Percentiles rank a stretch among this genome's conserved stretches.
phyloP scores from a whole-genome alignment of 306 rosid species.

The Prunus mira region DNA sequence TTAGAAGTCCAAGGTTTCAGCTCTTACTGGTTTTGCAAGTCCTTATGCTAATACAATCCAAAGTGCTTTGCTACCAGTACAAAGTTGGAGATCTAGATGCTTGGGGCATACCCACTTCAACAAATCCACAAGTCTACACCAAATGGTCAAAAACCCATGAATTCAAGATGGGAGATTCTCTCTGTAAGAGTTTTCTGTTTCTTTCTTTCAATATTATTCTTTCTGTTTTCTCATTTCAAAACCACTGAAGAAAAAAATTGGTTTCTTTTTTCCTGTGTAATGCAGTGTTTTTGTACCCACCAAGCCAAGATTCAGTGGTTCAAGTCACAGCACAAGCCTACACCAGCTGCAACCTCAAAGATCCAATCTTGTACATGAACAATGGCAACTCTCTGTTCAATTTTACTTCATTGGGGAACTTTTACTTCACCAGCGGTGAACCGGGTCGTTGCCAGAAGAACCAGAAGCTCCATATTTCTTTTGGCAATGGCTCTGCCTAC shows the following conservation, averaged over 20 bases:
- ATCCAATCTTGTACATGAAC: conserved; percentile 73
- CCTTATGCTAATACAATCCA: conserved; percentile 38
- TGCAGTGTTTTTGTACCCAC: conserved; percentile 89
- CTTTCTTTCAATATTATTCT: background rate
- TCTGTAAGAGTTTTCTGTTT: conserved; percentile 60
- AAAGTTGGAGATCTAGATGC: conserved; percentile 91
- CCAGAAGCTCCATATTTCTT: conserved; percentile 67
- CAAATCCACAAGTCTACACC: conserved; percentile 61
- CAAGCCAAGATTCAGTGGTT: conserved; percentile 90
- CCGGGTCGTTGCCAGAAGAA: conserved; percentile 65
- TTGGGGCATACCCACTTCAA: conserved; percentile 78
- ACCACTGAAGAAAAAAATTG: background rate
- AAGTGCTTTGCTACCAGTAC: conserved; percentile 52
- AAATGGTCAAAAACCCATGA: conserved; percentile 71
- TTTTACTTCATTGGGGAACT: conserved; percentile 55
- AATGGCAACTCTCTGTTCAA: conserved; percentile 89
- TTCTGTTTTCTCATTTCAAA: background rate
- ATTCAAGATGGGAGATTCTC: conserved; percentile 75
- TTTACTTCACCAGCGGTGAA: conserved; percentile 78
- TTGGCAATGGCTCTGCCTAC: conserved; percentile 40
- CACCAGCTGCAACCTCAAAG: conserved; percentile 63
- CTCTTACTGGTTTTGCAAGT: conserved; percentile 30
- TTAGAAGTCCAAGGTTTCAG: conserved; percentile 6
- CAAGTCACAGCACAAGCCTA: conserved; percentile 65
- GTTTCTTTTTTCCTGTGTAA: background rate